Conservation (phyloP, 768 basidiomycete genomes). For the Vishniacozyma victoriae region DNA sequence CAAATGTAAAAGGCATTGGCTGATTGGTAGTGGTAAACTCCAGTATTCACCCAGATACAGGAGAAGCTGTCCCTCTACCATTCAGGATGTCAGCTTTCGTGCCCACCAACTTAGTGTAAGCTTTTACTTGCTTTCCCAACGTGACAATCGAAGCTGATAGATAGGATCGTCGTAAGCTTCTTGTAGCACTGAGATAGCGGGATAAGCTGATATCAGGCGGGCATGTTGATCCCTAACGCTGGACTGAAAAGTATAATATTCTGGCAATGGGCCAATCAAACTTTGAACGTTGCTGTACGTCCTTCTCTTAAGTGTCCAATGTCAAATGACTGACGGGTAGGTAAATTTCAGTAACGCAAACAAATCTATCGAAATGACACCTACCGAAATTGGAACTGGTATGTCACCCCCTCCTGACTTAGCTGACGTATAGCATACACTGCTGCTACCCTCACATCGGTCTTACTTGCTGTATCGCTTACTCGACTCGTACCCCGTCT, state of each 20-base stretch:
- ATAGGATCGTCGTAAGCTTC: background rate
- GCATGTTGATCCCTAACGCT: slow-evolving; percentile 51
- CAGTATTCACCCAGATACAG: slow-evolving; percentile 47
- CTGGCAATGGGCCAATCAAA: slow-evolving; percentile 49
- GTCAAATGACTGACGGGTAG: slow-evolving; percentile 5
- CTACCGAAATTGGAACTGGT: slow-evolving; percentile 46
- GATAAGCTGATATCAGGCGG: slow-evolving; percentile 33
- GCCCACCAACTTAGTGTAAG: slow-evolving; percentile 49
- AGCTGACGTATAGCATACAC: slow-evolving; percentile 42
- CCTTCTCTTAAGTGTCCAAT: background rate
- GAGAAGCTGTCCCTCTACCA: slow-evolving; percentile 48
- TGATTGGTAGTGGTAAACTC: slow-evolving; percentile 39
- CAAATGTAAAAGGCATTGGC: too few species aligned
- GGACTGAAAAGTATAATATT: slow-evolving; percentile 39
- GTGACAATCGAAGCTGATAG: background rate
- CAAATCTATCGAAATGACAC: slow-evolving; percentile 48
- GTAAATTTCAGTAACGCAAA: slow-evolving; percentile 50
- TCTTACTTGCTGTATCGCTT: slow-evolving; percentile 48
- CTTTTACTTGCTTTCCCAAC: background rate
- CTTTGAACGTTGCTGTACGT: slow-evolving; percentile 46
- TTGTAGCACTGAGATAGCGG: background rate
- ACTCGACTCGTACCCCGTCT: slow-evolving; percentile 46
- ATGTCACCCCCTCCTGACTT: slow-evolving; percentile 1
- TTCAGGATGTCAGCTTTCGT: slow-evolving; percentile 50
- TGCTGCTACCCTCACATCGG: slow-evolving; percentile 48